A percentile compares a stretch with the other conserved stretches of the same genome.
Evolutionary conservation across 2,329 filamentous ascomycete genomes (phyloP).

Genomic region (Xylaria sp.): DNA sequence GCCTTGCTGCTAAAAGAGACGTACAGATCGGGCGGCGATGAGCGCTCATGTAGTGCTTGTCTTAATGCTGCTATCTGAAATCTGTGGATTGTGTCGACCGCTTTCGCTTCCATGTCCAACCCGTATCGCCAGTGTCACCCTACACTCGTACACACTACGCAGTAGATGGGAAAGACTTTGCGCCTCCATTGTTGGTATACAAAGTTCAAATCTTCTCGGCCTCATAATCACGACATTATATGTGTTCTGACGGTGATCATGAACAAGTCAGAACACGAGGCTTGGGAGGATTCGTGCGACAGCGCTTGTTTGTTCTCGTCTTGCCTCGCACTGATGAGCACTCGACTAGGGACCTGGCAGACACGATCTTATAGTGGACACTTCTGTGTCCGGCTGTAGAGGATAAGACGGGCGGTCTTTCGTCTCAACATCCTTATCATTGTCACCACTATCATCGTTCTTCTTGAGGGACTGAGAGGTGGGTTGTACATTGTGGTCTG

Average conservation of each 20-base stretch:
- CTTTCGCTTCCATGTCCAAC: not conserved
- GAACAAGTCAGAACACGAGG: not conserved
- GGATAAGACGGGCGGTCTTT: not conserved
- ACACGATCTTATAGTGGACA: not conserved
- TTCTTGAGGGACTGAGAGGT: not conserved
- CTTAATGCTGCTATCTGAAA: not conserved
- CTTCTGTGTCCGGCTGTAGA: slow-evolving; percentile 7
- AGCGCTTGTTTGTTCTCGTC: too few species aligned
- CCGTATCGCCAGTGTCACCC: not conserved
- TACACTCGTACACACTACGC: not conserved
- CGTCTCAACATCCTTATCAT: not conserved
- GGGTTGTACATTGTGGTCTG: not conserved
- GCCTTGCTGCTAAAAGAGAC: not conserved
- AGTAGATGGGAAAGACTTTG: not conserved
- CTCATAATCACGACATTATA: not conserved
- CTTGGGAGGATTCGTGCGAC: slow-evolving; percentile 1
- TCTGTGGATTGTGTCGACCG: too few species aligned
- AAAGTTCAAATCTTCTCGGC: not conserved
- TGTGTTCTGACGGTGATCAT: not conserved
- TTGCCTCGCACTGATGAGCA: slow-evolving; percentile 11
- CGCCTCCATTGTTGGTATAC: not conserved
- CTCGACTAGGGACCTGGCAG: not conserved
- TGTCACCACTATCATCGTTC: too few species aligned
- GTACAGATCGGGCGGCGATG: not conserved
- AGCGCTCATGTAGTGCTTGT: not conserved